phyloP scores from a whole-genome alignment of 495 filamentous ascomycete species.

The Eremomyces bilateralis region DNA sequence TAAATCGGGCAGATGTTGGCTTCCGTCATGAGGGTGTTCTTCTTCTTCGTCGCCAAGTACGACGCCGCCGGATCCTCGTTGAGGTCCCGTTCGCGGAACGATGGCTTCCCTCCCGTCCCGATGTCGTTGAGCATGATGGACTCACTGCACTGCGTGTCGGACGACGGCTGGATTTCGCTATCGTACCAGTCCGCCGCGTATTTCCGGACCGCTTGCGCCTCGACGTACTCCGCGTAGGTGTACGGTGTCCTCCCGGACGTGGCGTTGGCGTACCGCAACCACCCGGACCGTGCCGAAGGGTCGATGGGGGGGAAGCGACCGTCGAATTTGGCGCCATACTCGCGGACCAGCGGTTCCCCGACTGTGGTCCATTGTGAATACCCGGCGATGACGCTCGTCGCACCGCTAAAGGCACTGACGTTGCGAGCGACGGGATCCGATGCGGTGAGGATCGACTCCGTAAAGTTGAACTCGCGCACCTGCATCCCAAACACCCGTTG shows the following conservation, averaged over 20 bases:
- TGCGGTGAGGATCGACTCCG: constrained; percentile 12
- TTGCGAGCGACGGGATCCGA: constrained; percentile 9
- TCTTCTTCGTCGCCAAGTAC: constrained; percentile 16
- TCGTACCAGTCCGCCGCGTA: constrained; percentile 20
- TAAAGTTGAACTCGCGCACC: constrained; percentile 14
- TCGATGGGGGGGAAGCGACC: constrained; percentile 21
- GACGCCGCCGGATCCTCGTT: constrained; percentile 13
- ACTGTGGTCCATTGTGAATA: constrained; percentile 10
- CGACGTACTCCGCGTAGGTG: constrained; percentile 8
- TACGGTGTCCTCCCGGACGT: background rate
- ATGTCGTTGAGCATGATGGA: constrained; percentile 22
- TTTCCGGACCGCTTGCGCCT: constrained; percentile 13
- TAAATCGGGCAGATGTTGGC: constrained; percentile 20
- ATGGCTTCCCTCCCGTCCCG: constrained; percentile 21
- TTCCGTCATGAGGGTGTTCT: constrained; percentile 13
- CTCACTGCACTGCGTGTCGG: constrained; percentile 19
- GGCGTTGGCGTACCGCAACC: constrained; percentile 11
- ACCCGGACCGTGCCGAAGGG: constrained; percentile 13
- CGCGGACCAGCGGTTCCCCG: constrained; percentile 12
- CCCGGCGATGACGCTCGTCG: constrained; percentile 10
- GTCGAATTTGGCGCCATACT: constrained; percentile 14
- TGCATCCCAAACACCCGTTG: constrained; percentile 13
- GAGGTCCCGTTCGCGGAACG: constrained; percentile 17
- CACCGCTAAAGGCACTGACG: constrained; percentile 4
- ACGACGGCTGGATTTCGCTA: constrained; percentile 15